A percentile compares a stretch with the other conserved stretches of the same genome.
phyloP scores from a whole-genome alignment of 139 green algal species.

The Chara braunii region DNA sequence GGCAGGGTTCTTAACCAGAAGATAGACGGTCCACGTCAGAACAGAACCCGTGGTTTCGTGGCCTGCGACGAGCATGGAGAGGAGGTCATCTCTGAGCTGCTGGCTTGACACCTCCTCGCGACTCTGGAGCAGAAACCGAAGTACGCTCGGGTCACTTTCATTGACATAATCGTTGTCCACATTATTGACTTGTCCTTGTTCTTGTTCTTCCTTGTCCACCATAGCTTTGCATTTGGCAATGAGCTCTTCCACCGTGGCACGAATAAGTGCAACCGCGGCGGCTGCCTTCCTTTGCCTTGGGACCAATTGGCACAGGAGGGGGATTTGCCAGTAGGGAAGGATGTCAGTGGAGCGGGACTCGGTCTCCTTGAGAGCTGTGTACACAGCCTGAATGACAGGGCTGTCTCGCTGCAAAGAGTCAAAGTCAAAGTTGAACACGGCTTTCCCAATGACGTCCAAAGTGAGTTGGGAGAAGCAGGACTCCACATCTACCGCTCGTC shows the following conservation, averaged over 20 bases:
- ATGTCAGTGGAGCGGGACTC: constrained; percentile 91
- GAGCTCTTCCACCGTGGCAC: constrained; percentile 72
- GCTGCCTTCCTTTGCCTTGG: constrained; percentile 49
- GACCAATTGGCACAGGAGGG: constrained; percentile 16
- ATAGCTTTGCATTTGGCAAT: constrained; percentile 80
- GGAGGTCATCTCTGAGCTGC: constrained; percentile 94
- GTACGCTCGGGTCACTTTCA: constrained; percentile 73
- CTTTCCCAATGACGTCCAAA: constrained; percentile 94
- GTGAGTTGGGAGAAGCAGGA: constrained; percentile 82
- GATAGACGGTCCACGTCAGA: constrained; percentile 92
- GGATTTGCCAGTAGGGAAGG: constrained; percentile 71
- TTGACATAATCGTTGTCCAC: constrained; percentile 67
- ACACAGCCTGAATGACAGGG: constrained; percentile 73
- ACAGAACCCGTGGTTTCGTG: constrained; percentile 90
- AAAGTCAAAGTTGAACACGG: constrained; percentile 99
- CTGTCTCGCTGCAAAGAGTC: constrained; percentile 63
- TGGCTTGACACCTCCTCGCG: constrained; percentile 74
- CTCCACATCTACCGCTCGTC: constrained; percentile 85
- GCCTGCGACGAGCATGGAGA: constrained; percentile 96
- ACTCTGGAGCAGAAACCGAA: constrained; percentile 90
- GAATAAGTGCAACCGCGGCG: constrained; percentile 81
- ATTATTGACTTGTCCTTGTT: background rate
- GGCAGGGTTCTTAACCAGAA: constrained; percentile 59
- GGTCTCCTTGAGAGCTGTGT: constrained; percentile 97
- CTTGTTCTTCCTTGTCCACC: constrained; percentile 85